phyloP scores from a whole-genome alignment of 208 protist species.

The Acanthamoeba sp. region DNA sequence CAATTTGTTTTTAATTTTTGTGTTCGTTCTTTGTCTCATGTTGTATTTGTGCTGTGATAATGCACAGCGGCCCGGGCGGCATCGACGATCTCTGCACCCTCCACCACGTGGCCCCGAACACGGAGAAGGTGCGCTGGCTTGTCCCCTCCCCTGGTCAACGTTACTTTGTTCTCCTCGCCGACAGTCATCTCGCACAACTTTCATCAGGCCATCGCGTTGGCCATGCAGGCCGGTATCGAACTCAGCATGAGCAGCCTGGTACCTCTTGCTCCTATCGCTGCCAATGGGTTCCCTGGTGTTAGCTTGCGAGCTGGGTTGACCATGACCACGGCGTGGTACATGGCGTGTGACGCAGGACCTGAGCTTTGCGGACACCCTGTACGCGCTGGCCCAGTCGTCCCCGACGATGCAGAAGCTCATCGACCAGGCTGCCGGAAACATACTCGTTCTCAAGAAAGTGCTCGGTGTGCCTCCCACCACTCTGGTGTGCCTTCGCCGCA shows the following conservation, averaged over 20 bases:
- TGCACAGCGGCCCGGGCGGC: constrained; percentile 61
- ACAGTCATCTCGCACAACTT: background rate
- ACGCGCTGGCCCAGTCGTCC: background rate
- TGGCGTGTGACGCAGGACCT: constrained; percentile 10
- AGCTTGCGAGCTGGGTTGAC: too few species aligned
- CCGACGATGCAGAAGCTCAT: constrained; percentile 15
- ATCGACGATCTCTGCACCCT: constrained; percentile 62
- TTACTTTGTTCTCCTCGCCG: background rate
- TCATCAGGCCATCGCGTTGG: constrained; percentile 72
- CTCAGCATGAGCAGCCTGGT: constrained; percentile 73
- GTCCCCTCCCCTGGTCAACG: too few species aligned
- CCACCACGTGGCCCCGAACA: constrained; percentile 62
- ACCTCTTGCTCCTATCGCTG: background rate
- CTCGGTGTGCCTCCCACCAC: background rate
- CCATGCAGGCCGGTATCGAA: constrained; percentile 78
- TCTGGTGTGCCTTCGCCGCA: too few species aligned
- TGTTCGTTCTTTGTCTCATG: background rate
- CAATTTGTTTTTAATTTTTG: too few species aligned
- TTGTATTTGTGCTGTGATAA: background rate
- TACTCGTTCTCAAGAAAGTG: constrained; percentile 57
- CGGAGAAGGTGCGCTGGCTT: background rate
- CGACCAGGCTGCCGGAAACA: constrained; percentile 30
- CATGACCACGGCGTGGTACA: too few species aligned
- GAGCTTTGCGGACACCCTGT: constrained; percentile 52
- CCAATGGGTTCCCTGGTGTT: background rate